A percentile compares a stretch with the other conserved stretches of the same genome.
Conservation (phyloP, 2,329 filamentous ascomycete species). For the Endothia cerciana region DNA sequence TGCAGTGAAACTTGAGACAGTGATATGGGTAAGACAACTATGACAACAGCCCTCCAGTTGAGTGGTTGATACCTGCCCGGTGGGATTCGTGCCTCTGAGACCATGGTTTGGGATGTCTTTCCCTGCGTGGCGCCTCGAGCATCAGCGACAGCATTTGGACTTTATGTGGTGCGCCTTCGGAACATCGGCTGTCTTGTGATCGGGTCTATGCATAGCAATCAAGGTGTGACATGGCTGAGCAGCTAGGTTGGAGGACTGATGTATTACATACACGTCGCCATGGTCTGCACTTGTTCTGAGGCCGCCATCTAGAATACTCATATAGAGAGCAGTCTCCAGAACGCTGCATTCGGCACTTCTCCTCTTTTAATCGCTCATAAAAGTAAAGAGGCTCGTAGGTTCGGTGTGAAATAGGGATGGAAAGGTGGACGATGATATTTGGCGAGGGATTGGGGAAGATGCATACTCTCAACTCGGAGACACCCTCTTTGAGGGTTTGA, state of each 20-base stretch:
- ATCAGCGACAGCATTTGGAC: not conserved
- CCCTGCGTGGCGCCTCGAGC: not conserved
- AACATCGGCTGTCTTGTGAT: not conserved
- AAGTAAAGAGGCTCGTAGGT: not conserved
- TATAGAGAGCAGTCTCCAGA: no score
- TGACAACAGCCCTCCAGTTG: not conserved
- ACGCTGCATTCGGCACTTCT: no score
- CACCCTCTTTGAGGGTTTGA: not conserved
- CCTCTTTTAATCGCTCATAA: no score
- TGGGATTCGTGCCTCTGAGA: not conserved
- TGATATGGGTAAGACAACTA: not conserved
- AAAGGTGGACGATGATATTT: not conserved
- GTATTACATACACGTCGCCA: not conserved
- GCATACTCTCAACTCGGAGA: not conserved
- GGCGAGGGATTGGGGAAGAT: not conserved
- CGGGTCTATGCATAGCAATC: not conserved
- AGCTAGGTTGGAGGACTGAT: not conserved
- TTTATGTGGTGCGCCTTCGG: not conserved
- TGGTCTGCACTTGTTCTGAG: not conserved
- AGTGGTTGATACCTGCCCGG: not conserved
- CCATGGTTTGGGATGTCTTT: not conserved
- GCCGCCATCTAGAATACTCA: no score
- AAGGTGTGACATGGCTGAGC: constrained; percentile 1
- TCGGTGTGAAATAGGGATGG: not conserved
- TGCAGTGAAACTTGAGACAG: not conserved